Evolutionary conservation across 208 protist species (phyloP).

Genomic region (Tritrichomonas foetus): DNA sequence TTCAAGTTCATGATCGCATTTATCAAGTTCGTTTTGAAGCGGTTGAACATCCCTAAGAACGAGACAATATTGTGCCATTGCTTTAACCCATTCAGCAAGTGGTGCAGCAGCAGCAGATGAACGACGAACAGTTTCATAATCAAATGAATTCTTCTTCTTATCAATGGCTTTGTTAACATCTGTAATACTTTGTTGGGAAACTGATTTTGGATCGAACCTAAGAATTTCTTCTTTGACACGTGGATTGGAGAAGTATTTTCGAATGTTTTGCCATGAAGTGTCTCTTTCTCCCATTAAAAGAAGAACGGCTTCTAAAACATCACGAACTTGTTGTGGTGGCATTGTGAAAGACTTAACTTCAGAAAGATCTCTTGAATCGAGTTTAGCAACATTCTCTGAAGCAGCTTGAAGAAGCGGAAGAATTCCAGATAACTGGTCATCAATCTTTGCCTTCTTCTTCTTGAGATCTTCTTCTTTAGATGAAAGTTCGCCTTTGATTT

Average conservation of each 20-base stretch:
- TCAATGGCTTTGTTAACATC: neutral
- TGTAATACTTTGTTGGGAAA: neutral
- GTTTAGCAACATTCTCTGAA: constrained; percentile 14
- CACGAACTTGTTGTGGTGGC: neutral
- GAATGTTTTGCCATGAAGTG: neutral
- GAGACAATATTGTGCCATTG: neutral
- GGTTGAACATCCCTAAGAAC: neutral
- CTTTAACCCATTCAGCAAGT: constrained; percentile 34
- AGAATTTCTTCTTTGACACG: neutral
- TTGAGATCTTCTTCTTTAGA: neutral
- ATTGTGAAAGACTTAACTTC: neutral
- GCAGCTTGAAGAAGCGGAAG: neutral
- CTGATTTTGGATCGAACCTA: neutral
- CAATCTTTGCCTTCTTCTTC: neutral
- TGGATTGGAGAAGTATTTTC: neutral
- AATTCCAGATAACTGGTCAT: neutral
- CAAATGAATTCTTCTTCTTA: constrained; percentile 10
- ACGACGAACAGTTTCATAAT: neutral
- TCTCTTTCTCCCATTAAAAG: neutral
- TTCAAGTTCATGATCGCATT: neutral
- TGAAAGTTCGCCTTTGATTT: neutral
- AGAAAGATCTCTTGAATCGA: neutral
- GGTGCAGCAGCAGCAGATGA: constrained; percentile 29
- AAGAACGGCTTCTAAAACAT: constrained; percentile 3
- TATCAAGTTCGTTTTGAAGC: neutral